Evolutionary conservation across 2,329 filamentous ascomycete genomes (phyloP).

Genomic region (Cordyceps javanica): DNA sequence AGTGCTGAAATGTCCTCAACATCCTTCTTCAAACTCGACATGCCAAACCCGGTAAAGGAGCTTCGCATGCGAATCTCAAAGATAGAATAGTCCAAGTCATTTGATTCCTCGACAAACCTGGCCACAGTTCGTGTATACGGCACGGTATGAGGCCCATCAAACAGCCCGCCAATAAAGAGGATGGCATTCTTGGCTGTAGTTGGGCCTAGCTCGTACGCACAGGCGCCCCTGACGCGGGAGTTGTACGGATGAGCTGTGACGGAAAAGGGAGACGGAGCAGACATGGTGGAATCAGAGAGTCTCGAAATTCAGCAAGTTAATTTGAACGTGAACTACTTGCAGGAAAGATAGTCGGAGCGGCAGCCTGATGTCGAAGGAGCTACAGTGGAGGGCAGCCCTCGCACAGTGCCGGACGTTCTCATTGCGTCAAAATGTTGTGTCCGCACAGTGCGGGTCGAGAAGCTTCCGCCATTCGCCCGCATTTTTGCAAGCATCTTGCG

Average conservation of each 20-base stretch:
- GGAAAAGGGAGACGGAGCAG: slow-evolving; percentile 28
- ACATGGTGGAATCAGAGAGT: slow-evolving; percentile 18
- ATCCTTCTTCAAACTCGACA: slow-evolving; percentile 43
- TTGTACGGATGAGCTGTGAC: slow-evolving; percentile 42
- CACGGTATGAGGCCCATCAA: slow-evolving; percentile 62
- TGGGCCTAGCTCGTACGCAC: slow-evolving; percentile 43
- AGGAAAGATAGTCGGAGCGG: background rate
- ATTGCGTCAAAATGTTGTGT: no score
- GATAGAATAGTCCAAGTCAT: slow-evolving; percentile 41
- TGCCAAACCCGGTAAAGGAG: slow-evolving; percentile 48
- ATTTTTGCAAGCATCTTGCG: background rate
- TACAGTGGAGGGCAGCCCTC: no score
- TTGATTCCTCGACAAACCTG: slow-evolving; percentile 31
- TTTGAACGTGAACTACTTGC: background rate
- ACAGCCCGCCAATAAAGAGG: slow-evolving; percentile 64
- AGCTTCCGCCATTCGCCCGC: background rate
- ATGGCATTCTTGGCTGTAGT: slow-evolving; percentile 48
- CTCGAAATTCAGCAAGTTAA: background rate
- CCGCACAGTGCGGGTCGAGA: slow-evolving; percentile 11
- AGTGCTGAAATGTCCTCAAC: slow-evolving; percentile 47
- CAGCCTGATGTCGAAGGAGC: background rate
- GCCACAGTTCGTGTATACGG: slow-evolving; percentile 48
- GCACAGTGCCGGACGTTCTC: background rate
- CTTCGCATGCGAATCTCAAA: slow-evolving; percentile 52
- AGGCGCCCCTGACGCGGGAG: slow-evolving; percentile 33